These are phyloP conservation scores for Alternaria sp. DNA, from an alignment of 2,329 filamentous ascomycete genomes.

Conservation along the genomic window DNA sequence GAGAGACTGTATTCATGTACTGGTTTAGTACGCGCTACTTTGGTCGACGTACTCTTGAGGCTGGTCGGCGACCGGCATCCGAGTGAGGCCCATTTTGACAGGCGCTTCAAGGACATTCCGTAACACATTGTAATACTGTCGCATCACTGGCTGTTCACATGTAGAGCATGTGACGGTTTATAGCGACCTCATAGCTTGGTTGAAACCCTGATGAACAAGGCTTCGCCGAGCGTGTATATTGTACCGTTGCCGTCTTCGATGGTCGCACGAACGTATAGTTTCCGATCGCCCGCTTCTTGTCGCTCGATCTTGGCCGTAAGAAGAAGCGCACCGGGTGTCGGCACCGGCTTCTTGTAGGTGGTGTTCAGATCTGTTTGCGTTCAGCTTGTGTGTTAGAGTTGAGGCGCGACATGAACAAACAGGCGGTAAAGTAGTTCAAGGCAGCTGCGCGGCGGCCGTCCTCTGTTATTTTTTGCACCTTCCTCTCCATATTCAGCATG, in stretches of 20 bases:
- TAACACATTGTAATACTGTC: not conserved
- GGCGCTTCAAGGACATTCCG: not conserved
- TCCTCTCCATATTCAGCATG: constrained; percentile 52
- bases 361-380: constrained; percentile 60
- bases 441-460: constrained; percentile 10
- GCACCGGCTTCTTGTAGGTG: constrained; percentile 63
- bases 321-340: constrained; percentile 60
- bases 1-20: not conserved
- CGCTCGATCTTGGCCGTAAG: constrained; percentile 57
- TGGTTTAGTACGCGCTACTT: not conserved
- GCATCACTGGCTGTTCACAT: not conserved
- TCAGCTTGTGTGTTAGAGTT: constrained; percentile 19
- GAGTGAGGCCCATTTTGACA: not conserved
- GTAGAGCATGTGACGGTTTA: not conserved
- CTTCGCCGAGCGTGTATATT: constrained; percentile 62
- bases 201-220: constrained; percentile 58
- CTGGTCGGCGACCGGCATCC: not conserved
- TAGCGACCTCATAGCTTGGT: constrained; percentile 31
- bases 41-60: not conserved
- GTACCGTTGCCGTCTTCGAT: constrained; percentile 61
- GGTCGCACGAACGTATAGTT: constrained; percentile 60
- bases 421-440: constrained; percentile 45
- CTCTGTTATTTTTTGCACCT: constrained; percentile 16
- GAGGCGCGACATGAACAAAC: constrained; percentile 29
- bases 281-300: constrained; percentile 63